Evolutionary conservation across 1,284 basidiomycete genomes (phyloP).

Genomic region (Microbotryomycetes sp.): DNA sequence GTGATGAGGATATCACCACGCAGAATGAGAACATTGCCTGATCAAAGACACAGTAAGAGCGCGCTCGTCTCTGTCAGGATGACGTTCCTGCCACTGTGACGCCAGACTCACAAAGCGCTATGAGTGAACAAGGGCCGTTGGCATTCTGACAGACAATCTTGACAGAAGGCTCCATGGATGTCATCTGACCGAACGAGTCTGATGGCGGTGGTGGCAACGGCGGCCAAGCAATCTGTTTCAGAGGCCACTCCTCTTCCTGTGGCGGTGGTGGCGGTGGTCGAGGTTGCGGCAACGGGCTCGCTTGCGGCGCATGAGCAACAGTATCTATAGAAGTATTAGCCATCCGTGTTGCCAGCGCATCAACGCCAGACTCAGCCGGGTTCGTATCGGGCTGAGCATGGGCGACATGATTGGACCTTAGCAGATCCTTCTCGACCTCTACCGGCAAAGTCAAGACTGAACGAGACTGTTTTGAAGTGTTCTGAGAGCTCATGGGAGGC

Average conservation of each 20-base stretch:
- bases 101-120: constrained; percentile 62
- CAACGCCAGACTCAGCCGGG: too few relatives aligned
- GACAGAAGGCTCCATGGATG: constrained; percentile 37
- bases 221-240: constrained; percentile 57
- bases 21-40: constrained; percentile 72
- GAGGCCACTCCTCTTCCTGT: constrained; percentile 65
- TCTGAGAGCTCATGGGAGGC: too few relatives aligned
- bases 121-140: constrained; percentile 72
- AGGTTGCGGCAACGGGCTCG: not conserved
- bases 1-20: constrained; percentile 66
- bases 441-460: too few relatives aligned
- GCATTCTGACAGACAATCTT: constrained; percentile 74
- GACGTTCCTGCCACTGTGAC: not conserved
- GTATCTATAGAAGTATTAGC: too few relatives aligned
- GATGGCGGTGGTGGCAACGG: constrained; percentile 38
- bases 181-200: not conserved
- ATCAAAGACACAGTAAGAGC: not conserved
- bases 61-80: constrained; percentile 22
- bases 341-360: too few relatives aligned
- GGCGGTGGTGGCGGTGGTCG: too few relatives aligned
- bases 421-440: too few relatives aligned
- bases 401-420: too few relatives aligned
- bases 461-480: too few relatives aligned
- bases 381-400: too few relatives aligned
- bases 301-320: too few relatives aligned